Evolutionary conservation across 495 filamentous ascomycete species (phyloP).

Genomic region (Neurospora sp.): DNA sequence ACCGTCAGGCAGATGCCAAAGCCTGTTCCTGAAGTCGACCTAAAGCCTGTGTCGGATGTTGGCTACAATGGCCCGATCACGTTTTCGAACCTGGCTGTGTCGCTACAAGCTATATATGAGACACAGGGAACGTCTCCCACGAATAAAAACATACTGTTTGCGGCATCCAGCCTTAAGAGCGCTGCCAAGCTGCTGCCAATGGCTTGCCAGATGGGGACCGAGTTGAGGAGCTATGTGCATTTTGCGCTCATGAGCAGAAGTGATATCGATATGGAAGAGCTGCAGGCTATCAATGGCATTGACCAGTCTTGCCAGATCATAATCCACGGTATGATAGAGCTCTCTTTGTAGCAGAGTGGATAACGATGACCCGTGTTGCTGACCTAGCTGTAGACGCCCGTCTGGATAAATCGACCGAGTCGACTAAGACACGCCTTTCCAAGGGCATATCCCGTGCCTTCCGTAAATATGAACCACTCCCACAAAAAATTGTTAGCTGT

Average conservation of each 20-base stretch:
- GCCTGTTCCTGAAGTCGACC: background rate
- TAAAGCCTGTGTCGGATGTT: conserved; percentile 2
- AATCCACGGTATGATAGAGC: conserved; percentile 38
- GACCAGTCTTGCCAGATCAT: conserved; percentile 42
- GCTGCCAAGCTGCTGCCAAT: conserved; percentile 45
- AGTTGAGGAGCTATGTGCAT: conserved; percentile 48
- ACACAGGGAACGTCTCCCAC: conserved; percentile 22
- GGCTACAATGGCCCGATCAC: conserved; percentile 30
- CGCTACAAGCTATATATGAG: conserved; percentile 28
- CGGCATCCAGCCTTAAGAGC: conserved; percentile 46
- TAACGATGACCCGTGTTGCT: background rate
- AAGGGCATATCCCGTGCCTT: conserved; percentile 28
- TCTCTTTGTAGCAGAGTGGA: background rate
- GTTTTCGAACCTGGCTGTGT: conserved; percentile 25
- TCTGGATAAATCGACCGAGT: conserved; percentile 38
- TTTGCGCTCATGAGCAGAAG: conserved; percentile 47
- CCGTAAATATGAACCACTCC: conserved; percentile 18
- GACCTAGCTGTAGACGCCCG: conserved; percentile 38
- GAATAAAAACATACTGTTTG: conserved; percentile 51
- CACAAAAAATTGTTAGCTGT: background rate
- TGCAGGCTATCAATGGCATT: conserved; percentile 47
- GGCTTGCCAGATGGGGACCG: conserved; percentile 49
- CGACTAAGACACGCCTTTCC: conserved; percentile 41
- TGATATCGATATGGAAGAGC: conserved; percentile 38
- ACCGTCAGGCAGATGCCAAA: background rate